These are phyloP conservation scores for Verticillium longisporum DNA, from an alignment of 2,329 filamentous ascomycete species.

Conservation along the genomic window DNA sequence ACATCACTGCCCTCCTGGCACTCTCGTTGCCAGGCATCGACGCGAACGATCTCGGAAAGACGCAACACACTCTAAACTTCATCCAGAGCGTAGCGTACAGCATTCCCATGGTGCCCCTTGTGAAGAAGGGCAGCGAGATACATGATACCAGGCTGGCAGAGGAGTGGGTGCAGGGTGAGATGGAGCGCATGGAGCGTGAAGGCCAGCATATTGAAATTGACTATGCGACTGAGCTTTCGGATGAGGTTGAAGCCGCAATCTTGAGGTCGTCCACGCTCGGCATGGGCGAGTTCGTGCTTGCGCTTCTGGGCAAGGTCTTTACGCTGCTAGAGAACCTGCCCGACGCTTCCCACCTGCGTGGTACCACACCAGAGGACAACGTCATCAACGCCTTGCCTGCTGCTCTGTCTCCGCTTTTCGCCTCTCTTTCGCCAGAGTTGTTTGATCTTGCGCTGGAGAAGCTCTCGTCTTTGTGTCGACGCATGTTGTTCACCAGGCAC, in stretches of 20 bases:
- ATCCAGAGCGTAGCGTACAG: slow-evolving; percentile 95
- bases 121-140: slow-evolving; percentile 58
- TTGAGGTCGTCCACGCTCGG: slow-evolving; percentile 90
- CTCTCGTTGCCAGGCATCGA: slow-evolving; percentile 92
- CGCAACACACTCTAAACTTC: slow-evolving; percentile 86
- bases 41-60: slow-evolving; percentile 96
- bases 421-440: slow-evolving; percentile 83
- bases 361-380: slow-evolving; percentile 90
- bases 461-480: slow-evolving; percentile 80
- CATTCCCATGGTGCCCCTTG: slow-evolving; percentile 83
- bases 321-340: slow-evolving; percentile 92
- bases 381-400: slow-evolving; percentile 93
- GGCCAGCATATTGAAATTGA: slow-evolving; percentile 80
- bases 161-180: slow-evolving; percentile 89
- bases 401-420: slow-evolving; percentile 82
- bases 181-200: slow-evolving; percentile 83
- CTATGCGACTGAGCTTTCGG: slow-evolving; percentile 73
- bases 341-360: slow-evolving; percentile 79
- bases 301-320: slow-evolving; percentile 89
- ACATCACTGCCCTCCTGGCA: slow-evolving; percentile 89
- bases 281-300: slow-evolving; percentile 85
- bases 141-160: slow-evolving; percentile 73
- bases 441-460: slow-evolving; percentile 91
- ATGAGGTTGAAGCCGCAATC: slow-evolving; percentile 82
- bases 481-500: slow-evolving; percentile 93